These are phyloP conservation scores for Coelastrella sp. DNA, from an alignment of 139 green algal species.

Conservation along the genomic window DNA sequence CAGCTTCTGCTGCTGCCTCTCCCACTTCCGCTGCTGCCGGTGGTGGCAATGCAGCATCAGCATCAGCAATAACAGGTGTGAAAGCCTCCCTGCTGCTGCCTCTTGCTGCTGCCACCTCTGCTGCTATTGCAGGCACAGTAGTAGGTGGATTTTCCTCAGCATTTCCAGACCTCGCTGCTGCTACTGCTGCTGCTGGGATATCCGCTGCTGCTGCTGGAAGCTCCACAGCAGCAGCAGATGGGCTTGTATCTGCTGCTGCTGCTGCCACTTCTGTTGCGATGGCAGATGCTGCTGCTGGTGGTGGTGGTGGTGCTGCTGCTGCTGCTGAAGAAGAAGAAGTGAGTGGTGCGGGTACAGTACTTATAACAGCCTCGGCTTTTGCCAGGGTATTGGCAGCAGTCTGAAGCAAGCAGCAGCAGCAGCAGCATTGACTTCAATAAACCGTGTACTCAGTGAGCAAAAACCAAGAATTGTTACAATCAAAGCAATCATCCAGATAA, in stretches of 20 bases:
- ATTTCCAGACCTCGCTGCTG: too few relatives aligned
- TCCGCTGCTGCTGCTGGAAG: neutral
- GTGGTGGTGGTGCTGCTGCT: neutral
- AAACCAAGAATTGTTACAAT: too few relatives aligned
- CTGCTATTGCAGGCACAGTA: neutral
- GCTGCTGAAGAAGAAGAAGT: too few relatives aligned
- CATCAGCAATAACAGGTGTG: neutral
- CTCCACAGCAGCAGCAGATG: neutral
- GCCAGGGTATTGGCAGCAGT: neutral
- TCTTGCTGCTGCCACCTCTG: neutral
- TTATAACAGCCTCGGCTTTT: neutral
- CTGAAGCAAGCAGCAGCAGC: too few relatives aligned
- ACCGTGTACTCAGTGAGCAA: neutral
- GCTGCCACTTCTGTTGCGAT: neutral
- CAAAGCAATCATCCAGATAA: too few relatives aligned
- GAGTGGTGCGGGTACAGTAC: neutral
- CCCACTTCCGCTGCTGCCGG: neutral
- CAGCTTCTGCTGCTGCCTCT: neutral
- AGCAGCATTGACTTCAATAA: neutral
- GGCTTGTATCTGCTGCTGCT: constrained; percentile 1
- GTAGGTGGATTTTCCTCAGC: neutral
- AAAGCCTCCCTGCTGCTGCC: neutral
- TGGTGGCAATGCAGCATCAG: neutral
- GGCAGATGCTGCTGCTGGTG: neutral
- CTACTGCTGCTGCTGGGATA: neutral